Evolutionary conservation across 225 moss, liverwort and hornwort species (phyloP).

Genomic region (Physcomitrium patens): DNA sequence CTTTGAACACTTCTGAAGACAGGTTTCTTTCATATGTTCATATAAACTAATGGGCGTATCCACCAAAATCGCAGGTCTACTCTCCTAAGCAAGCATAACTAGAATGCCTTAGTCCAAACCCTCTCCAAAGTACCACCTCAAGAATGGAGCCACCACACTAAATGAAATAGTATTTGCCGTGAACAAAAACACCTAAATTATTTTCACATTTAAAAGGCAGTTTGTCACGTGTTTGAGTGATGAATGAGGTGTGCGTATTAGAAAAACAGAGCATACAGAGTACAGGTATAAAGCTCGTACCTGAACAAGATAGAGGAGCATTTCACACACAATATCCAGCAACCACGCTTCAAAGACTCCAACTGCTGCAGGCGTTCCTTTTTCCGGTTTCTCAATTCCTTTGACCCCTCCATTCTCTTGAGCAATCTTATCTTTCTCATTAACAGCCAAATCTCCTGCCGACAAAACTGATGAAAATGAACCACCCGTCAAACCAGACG

Average conservation of each 20-base stretch:
- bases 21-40: conserved; percentile 3
- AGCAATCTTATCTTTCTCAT: conserved; percentile 51
- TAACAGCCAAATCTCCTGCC: conserved; percentile 55
- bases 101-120: conserved; percentile 17
- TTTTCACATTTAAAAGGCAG: conserved; percentile 8
- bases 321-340: conserved; percentile 90
- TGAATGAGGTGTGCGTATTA: not conserved
- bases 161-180: not conserved
- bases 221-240: conserved; percentile 10
- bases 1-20: conserved; percentile 23
- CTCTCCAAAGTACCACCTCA: conserved; percentile 13
- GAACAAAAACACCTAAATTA: not conserved
- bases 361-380: conserved; percentile 91
- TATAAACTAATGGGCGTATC: not conserved
- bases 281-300: conserved; percentile 39
- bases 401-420: conserved; percentile 58
- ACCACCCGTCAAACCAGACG: conserved; percentile 73
- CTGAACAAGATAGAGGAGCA: conserved; percentile 96
- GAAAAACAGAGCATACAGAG: not conserved
- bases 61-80: conserved; percentile 8
- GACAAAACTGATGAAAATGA: conserved; percentile 86
- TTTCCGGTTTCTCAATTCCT: conserved; percentile 74
- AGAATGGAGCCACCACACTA: conserved; percentile 8
- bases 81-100: conserved; percentile 11
- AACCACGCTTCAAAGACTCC: conserved; percentile 94